Percentiles rank a stretch among this genome's conserved stretches.
phyloP scores from a whole-genome alignment of 192 early-diverging fungal genomes.

The Dispira parvispora region DNA sequence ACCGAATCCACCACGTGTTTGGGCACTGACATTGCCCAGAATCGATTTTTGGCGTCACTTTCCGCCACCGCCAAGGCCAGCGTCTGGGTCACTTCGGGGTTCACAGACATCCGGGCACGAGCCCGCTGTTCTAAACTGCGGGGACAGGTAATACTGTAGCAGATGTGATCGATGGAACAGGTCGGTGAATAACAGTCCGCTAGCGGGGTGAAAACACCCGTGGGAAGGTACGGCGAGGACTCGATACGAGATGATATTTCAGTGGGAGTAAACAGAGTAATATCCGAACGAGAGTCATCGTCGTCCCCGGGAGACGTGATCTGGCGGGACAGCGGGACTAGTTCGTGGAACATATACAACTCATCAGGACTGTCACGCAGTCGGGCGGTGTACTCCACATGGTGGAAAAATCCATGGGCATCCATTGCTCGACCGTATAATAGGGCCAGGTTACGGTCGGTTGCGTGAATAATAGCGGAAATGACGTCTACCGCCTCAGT shows the following conservation, averaged over 20 bases:
- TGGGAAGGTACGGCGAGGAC: constrained; percentile 27
- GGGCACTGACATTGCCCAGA: constrained; percentile 76
- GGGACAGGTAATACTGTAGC: constrained; percentile 84
- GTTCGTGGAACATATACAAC: constrained; percentile 63
- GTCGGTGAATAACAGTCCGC: constrained; percentile 91
- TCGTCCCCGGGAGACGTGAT: too few relatives aligned
- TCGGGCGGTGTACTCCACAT: constrained; percentile 73
- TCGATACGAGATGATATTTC: too few relatives aligned
- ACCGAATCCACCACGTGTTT: constrained; percentile 49
- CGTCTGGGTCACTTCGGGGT: neutral
- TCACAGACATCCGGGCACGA: neutral
- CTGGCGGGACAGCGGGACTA: neutral
- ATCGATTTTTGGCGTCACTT: constrained; percentile 36
- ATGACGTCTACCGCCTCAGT: constrained; percentile 79
- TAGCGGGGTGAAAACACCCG: constrained; percentile 79
- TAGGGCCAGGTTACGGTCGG: constrained; percentile 74
- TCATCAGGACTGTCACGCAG: constrained; percentile 72
- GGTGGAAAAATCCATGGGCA: constrained; percentile 81
- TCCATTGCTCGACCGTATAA: constrained; percentile 78
- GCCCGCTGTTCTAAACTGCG: constrained; percentile 49
- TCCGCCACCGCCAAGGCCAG: constrained; percentile 3
- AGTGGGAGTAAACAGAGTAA: too few relatives aligned
- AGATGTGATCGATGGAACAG: constrained; percentile 59
- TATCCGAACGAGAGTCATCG: too few relatives aligned
- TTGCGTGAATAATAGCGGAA: constrained; percentile 57